Percentiles rank a stretch among this genome's conserved stretches.
Conservation (phyloP, 1,139 yeast genomes). For the Candida sanyaensis region DNA sequence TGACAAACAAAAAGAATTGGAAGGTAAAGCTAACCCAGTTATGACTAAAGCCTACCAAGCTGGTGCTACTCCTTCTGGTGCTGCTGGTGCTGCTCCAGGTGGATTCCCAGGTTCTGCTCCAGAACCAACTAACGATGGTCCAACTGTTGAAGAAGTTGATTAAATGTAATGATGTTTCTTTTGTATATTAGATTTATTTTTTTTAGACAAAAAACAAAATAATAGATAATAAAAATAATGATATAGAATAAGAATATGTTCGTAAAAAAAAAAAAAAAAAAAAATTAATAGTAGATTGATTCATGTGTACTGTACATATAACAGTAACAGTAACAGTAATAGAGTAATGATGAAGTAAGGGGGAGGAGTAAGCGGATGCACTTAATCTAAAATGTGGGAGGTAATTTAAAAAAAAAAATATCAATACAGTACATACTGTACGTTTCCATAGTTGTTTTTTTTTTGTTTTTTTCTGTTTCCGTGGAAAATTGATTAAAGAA, state of each 20-base stretch:
- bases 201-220: not conserved
- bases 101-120: conserved; percentile 53
- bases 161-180: conserved; percentile 32
- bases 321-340: too few relatives aligned
- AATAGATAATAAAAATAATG: not conserved
- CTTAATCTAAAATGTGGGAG: not conserved
- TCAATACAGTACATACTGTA: too few relatives aligned
- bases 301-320: too few relatives aligned
- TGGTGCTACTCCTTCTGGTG: conserved; percentile 56
- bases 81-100: conserved; percentile 66
- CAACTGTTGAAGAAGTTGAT: conserved; percentile 95
- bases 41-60: conserved; percentile 89
- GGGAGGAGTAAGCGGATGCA: not conserved
- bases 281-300: too few relatives aligned
- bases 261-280: too few relatives aligned
- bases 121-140: conserved; percentile 76
- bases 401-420: not conserved
- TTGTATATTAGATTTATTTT: not conserved
- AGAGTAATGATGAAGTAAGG: not conserved
- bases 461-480: not conserved
- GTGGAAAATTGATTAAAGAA: not conserved
- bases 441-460: too few relatives aligned
- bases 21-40: conserved; percentile 91
- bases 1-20: conserved; percentile 92
- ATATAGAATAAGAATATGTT: not conserved